A percentile compares a stretch with the other conserved stretches of the same genome.
Conservation (phyloP, 768 basidiomycete genomes). For the Hysterangium stoloniferum region DNA sequence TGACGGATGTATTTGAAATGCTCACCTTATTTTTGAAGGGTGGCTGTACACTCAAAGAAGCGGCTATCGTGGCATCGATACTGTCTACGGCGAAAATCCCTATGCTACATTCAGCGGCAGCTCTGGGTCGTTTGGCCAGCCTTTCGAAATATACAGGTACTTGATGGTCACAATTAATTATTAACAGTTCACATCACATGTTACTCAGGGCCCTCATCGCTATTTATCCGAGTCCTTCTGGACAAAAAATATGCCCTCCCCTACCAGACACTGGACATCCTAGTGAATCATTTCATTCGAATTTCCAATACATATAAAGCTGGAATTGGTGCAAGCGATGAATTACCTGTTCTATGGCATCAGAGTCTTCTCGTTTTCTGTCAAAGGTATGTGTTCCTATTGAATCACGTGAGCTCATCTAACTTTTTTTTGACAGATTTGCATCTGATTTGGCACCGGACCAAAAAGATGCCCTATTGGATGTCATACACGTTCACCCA, state of each 20-base stretch:
- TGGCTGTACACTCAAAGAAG: slow-evolving; percentile 90
- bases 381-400: slow-evolving; percentile 55
- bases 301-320: slow-evolving; percentile 83
- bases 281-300: slow-evolving; percentile 97
- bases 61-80: slow-evolving; percentile 88
- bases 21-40: slow-evolving; percentile 30
- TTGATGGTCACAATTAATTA: slow-evolving; percentile 11
- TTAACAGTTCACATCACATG: not conserved
- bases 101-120: slow-evolving; percentile 94
- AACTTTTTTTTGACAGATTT: slow-evolving; percentile 48
- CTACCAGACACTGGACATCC: slow-evolving; percentile 94
- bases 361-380: slow-evolving; percentile 91
- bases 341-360: slow-evolving; percentile 97
- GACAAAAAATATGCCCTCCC: slow-evolving; percentile 98
- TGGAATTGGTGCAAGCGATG: slow-evolving; percentile 63
- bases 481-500: slow-evolving; percentile 78
- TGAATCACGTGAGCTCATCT: not conserved
- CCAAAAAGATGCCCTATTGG: slow-evolving; percentile 95
- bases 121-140: slow-evolving; percentile 82
- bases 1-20: not conserved
- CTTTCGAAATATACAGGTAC: slow-evolving; percentile 88
- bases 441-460: slow-evolving; percentile 91
- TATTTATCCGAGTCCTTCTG: slow-evolving; percentile 92
- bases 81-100: slow-evolving; percentile 88
- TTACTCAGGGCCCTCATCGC: slow-evolving; percentile 71